phyloP scores from a whole-genome alignment of 306 rosid genomes.

The Boehmeria nivea region DNA sequence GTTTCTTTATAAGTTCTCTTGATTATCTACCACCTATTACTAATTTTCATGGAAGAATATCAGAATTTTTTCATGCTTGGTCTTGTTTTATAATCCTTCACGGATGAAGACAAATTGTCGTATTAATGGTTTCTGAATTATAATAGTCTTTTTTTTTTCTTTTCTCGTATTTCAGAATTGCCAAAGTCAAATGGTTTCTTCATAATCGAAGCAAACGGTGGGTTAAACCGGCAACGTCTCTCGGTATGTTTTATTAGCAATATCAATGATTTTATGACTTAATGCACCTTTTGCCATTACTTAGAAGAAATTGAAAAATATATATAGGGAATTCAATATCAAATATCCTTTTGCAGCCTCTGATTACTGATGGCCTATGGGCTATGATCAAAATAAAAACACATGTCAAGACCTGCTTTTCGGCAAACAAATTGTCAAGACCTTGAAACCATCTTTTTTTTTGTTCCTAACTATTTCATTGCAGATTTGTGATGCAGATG shows the following conservation, averaged over 20 bases:
- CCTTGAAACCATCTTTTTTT: neutral
- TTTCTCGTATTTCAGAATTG: conserved; percentile 40
- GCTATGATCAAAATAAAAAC: neutral
- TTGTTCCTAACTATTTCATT: conserved; percentile 16
- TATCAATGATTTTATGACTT: neutral
- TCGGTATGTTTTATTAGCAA: conserved; percentile 57
- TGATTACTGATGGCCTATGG: neutral
- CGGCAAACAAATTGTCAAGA: too few species aligned
- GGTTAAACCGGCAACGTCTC: conserved; percentile 88
- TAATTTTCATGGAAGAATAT: too few species aligned
- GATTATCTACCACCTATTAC: too few species aligned
- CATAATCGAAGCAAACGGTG: conserved; percentile 98
- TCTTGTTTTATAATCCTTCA: neutral
- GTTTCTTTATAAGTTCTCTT: too few species aligned
- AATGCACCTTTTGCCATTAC: too few species aligned
- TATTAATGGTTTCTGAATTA: neutral
- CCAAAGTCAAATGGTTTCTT: conserved; percentile 82
- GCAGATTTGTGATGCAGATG: conserved; percentile 97
- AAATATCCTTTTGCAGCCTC: neutral
- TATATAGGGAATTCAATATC: too few species aligned
- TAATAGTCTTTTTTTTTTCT: neutral
- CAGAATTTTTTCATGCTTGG: neutral
- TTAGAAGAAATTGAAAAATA: too few species aligned
- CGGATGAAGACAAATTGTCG: neutral
- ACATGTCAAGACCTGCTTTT: too few species aligned